These are phyloP conservation scores for Inga oerstediana DNA, from an alignment of 306 rosid genomes.

Conservation along the genomic window DNA sequence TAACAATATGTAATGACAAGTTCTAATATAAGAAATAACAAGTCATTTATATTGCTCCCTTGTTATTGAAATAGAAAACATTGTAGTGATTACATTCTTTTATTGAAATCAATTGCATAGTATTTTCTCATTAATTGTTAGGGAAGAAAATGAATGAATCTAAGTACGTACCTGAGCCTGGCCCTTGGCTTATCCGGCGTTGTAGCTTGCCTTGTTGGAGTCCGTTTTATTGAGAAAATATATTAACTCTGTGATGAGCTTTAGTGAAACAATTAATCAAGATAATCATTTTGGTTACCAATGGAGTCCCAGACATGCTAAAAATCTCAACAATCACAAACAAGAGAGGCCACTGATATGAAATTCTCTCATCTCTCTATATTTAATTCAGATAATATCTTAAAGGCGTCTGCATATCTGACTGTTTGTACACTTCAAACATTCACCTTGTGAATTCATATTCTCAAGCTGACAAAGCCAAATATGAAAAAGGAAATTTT, in stretches of 20 bases:
- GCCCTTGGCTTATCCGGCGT: conserved; percentile 54
- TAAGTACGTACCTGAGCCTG: conserved; percentile 36
- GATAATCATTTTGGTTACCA: not conserved
- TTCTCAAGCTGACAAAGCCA: not conserved
- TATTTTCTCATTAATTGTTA: not conserved
- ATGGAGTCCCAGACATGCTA: too few species aligned
- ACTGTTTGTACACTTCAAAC: not conserved
- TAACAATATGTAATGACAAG: too few species aligned
- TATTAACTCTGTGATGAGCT: not conserved
- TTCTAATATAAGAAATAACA: too few species aligned
- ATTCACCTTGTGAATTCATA: not conserved
- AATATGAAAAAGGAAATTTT: not conserved
- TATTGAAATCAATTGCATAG: too few species aligned
- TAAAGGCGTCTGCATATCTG: not conserved
- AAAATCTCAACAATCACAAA: too few species aligned
- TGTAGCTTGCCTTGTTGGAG: conserved; percentile 34
- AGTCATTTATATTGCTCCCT: too few species aligned
- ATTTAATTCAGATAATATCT: too few species aligned
- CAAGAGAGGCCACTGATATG: too few species aligned
- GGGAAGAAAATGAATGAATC: not conserved
- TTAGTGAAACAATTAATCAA: not conserved
- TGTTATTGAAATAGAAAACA: too few species aligned
- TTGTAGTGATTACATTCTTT: too few species aligned
- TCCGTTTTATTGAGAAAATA: conserved; percentile 6
- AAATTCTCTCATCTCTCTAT: too few species aligned